A percentile compares a stretch with the other conserved stretches of the same genome.
These are phyloP conservation scores for Talaromyces islandicus DNA, from an alignment of 2,329 filamentous ascomycete genomes.

Conservation along the genomic window DNA sequence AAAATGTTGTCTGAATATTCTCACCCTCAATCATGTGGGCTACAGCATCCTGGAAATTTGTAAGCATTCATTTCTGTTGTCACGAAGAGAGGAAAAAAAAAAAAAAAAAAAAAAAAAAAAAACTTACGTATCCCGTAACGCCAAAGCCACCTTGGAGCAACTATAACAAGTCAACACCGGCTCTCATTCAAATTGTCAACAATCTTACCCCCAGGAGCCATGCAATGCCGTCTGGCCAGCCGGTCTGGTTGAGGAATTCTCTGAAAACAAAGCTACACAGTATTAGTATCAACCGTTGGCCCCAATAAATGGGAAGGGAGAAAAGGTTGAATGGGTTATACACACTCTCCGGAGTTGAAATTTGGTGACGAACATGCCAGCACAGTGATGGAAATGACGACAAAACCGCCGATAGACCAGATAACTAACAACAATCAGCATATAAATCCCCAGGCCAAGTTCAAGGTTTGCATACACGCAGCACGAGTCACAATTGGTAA, in stretches of 20 bases:
- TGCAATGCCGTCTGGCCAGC: constrained; percentile 62
- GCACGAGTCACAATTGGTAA: constrained; percentile 62
- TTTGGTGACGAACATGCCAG: constrained; percentile 60
- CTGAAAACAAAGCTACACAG: constrained; percentile 47
- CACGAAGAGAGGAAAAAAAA: not conserved
- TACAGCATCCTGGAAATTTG: constrained; percentile 27
- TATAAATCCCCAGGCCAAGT: not conserved
- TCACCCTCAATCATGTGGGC: constrained; percentile 49
- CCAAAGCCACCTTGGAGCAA: constrained; percentile 48
- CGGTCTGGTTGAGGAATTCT: constrained; percentile 61
- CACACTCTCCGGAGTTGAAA: constrained; percentile 59
- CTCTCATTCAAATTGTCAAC: not conserved
- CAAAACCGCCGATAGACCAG: constrained; percentile 65
- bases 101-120: not conserved
- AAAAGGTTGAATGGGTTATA: not conserved
- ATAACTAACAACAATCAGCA: constrained; percentile 37
- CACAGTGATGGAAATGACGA: constrained; percentile 64
- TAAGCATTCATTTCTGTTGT: constrained; percentile 9
- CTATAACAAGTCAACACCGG: constrained; percentile 18
- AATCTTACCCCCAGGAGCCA: constrained; percentile 38
- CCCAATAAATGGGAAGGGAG: not conserved
- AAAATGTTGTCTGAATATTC: not conserved
- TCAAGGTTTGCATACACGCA: constrained; percentile 40
- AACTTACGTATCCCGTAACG: constrained; percentile 47
- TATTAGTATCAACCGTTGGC: constrained; percentile 5